Conservation (phyloP, 495 filamentous ascomycete species). For the Tetracladium setigerum region DNA sequence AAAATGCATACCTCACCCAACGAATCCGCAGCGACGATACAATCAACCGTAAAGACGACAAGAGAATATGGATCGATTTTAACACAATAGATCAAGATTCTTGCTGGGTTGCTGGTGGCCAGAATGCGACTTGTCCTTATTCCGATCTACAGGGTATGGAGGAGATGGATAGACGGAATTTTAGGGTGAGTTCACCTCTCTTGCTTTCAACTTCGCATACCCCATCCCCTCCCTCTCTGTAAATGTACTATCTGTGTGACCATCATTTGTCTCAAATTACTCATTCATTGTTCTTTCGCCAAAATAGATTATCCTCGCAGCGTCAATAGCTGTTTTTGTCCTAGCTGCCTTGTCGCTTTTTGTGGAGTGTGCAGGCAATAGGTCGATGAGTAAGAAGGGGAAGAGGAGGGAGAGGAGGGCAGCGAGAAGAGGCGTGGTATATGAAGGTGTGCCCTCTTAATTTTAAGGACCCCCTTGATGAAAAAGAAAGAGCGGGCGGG, state of each 20-base stretch:
- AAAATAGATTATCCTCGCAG: slow-evolving; percentile 37
- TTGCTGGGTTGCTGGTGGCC: slow-evolving; percentile 52
- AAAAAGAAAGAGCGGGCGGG: not conserved
- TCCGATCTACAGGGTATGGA: slow-evolving; percentile 28
- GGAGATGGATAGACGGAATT: slow-evolving; percentile 24
- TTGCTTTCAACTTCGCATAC: not conserved
- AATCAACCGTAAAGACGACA: slow-evolving; percentile 13
- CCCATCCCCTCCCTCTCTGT: no score
- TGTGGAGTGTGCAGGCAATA: slow-evolving; percentile 55
- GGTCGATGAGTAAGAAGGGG: slow-evolving; percentile 26
- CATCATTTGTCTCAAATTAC: no score
- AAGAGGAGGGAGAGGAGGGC: slow-evolving; percentile 37
- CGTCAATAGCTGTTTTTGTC: slow-evolving; percentile 50
- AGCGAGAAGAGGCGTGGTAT: slow-evolving; percentile 46
- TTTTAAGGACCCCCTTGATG: not conserved
- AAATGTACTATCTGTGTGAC: no score
- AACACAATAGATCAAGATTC: slow-evolving; percentile 44
- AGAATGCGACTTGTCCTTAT: slow-evolving; percentile 49
- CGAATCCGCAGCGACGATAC: slow-evolving; percentile 15
- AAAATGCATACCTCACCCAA: slow-evolving; percentile 48
- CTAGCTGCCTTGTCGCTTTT: slow-evolving; percentile 53
- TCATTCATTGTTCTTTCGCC: no score
- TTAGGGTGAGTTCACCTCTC: slow-evolving; percentile 34
- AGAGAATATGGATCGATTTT: slow-evolving; percentile 49
- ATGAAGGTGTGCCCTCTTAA: slow-evolving; percentile 53